A percentile compares a stretch with the other conserved stretches of the same genome.
These are phyloP conservation scores for Pelargonium citronellum DNA, from an alignment of 441 rosid species.

Conservation along the genomic window DNA sequence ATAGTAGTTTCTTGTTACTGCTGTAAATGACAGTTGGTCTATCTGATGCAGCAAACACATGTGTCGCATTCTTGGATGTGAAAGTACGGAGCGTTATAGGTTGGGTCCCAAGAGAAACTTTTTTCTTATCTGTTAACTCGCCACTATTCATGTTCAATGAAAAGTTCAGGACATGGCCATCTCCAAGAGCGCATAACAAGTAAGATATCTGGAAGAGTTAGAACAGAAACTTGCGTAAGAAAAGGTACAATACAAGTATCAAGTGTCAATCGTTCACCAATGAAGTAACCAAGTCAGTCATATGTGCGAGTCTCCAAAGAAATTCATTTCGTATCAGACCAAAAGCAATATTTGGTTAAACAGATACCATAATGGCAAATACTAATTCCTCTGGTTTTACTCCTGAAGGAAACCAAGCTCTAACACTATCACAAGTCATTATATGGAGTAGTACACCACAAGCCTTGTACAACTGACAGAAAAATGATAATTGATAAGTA, in stretches of 20 bases:
- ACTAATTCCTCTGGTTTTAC: background rate
- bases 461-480: background rate
- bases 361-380: background rate
- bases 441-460: background rate
- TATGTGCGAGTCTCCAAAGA: background rate
- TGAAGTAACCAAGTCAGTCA: background rate
- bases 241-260: background rate
- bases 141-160: constrained; percentile 71
- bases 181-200: constrained; percentile 97
- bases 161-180: constrained; percentile 89
- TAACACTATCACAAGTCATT: background rate
- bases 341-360: background rate
- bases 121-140: constrained; percentile 77
- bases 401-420: background rate
- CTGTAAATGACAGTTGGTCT: constrained; percentile 98
- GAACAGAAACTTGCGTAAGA: background rate
- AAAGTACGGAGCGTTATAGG: constrained; percentile 96
- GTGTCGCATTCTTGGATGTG: constrained; percentile 81
- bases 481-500: background rate
- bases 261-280: background rate
- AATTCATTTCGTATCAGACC: background rate
- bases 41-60: constrained; percentile 97
- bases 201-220: constrained; percentile 23
- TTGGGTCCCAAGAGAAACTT: constrained; percentile 92
- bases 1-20: constrained; percentile 91